Evolutionary conservation across 2,329 filamentous ascomycete genomes (phyloP), one percentile per base, ranked within the genome.

Genomic region (Epichloe bromicola): DNA sequence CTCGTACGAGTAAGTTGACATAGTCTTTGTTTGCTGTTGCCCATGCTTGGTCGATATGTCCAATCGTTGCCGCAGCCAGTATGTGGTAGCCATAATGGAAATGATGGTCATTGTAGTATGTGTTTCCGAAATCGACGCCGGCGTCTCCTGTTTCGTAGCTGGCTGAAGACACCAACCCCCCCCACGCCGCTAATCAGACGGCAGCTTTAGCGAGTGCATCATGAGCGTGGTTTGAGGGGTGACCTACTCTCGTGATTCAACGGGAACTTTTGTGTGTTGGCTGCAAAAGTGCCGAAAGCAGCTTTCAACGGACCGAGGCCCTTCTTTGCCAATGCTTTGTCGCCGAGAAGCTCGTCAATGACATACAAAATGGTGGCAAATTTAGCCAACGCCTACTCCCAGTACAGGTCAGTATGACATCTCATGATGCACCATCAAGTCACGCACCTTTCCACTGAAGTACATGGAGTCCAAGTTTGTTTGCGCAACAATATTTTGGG

Each of bases 81-180:
- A 97, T 84, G 66, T 94, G 93, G 63, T 97, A 96, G 34, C 88
- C 88, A 61, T 87, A 90, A 61, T 87, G 84, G 59, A 85, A 85
- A 62, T 85, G 81, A 58, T 85, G 82, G 60, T 85, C 82, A 59
- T 85, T 91, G 71, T 90, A 91, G 61, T 80, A 85, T 1, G 84
- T 86, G 65, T 96, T 96, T 56, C 93, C 93, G 68, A 95, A 97
- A 63, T 97, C 93, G 0, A 74, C 76, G 2, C 82, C 81, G 5
- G 78, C 65, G 56, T 94, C 79, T 2, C 80, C 82, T 1, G 81
- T 86, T 15, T 63, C 63, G 63, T 90, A 95, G 4, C 82, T 80
- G 10, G 83, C 86, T 6, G 80, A 80, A 5, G 87, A 93, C 10
- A 93, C 86, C 6, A 89, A 70, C 1, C 89, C 89, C 86, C 23